Percentiles rank a stretch among this genome's conserved stretches.
phyloP scores from a whole-genome alignment of 768 basidiomycete species.

The Tulasnella sp. region DNA sequence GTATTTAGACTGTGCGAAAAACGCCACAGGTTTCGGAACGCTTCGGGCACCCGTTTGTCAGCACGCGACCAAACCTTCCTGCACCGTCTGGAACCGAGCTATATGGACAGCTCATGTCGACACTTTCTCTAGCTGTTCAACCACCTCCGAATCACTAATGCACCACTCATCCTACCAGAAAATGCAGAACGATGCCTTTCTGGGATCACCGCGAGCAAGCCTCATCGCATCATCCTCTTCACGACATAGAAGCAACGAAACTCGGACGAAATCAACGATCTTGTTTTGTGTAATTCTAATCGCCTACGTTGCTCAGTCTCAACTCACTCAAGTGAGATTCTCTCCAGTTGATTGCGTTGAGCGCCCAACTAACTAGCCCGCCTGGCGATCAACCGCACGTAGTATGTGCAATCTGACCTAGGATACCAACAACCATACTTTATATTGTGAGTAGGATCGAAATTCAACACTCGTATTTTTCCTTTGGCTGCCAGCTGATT shows the following conservation, averaged over 20 bases:
- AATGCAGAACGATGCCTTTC: background rate
- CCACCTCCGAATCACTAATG: background rate
- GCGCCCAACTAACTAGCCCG: background rate
- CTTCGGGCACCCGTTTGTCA: background rate
- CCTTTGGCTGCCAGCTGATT: constrained; percentile 13
- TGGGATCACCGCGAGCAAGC: background rate
- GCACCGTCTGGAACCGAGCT: background rate
- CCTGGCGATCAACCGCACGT: background rate
- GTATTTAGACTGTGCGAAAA: background rate
- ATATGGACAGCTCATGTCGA: background rate
- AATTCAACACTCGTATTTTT: background rate
- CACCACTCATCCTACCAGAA: background rate
- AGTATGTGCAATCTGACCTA: constrained; percentile 77
- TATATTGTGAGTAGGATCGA: constrained; percentile 56
- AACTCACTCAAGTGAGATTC: constrained; percentile 63
- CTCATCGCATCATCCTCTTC: background rate
- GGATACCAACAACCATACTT: constrained; percentile 86
- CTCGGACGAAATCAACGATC: background rate
- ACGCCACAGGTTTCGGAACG: background rate
- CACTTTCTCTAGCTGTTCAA: background rate
- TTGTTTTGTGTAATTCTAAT: constrained; percentile 30
- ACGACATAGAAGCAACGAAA: background rate
- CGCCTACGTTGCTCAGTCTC: constrained; percentile 72
- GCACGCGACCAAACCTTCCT: background rate
- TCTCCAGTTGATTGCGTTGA: background rate